These are phyloP conservation scores for Lichenothelia convexa DNA, from an alignment of 495 filamentous ascomycete species.

Conservation along the genomic window DNA sequence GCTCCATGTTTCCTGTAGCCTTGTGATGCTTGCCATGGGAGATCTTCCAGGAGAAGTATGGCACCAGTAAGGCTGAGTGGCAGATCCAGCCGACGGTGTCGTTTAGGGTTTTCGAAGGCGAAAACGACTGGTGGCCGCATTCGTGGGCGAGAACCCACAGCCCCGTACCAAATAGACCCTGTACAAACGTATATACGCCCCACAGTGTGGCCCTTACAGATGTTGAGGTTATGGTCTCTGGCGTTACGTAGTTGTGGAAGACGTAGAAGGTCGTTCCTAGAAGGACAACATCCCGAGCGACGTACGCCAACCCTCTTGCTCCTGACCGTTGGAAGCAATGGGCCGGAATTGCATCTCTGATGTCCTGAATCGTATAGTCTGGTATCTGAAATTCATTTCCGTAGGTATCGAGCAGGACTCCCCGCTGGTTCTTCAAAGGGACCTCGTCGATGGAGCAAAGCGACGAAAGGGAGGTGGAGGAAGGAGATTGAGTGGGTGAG, in stretches of 20 bases:
- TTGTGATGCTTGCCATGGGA: conserved; percentile 63
- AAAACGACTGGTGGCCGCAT: conserved; percentile 68
- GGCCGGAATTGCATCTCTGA: conserved; percentile 63
- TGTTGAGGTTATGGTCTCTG: conserved; percentile 33
- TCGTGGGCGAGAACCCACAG: conserved; percentile 77
- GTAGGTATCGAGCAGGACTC: conserved; percentile 39
- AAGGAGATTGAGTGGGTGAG: conserved; percentile 41
- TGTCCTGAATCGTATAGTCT: conserved; percentile 64
- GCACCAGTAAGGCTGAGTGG: conserved; percentile 48
- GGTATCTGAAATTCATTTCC: conserved; percentile 59
- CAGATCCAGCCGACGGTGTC: conserved; percentile 47
- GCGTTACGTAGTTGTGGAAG: conserved; percentile 46
- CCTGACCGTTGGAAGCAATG: conserved; percentile 64
- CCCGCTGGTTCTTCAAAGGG: conserved; percentile 20
- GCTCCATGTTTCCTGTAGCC: conserved; percentile 84
- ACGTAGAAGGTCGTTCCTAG: conserved; percentile 46
- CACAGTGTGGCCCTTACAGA: conserved; percentile 33
- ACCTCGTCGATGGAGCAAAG: conserved; percentile 44
- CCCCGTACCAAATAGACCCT: conserved; percentile 64
- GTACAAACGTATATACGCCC: conserved; percentile 49
- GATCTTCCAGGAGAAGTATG: conserved; percentile 63
- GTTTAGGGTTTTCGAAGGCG: conserved; percentile 38
- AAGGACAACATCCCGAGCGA: conserved; percentile 48
- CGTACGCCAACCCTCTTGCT: conserved; percentile 41
- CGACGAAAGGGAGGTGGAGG: conserved; percentile 81